Evolutionary conservation across 306 rosid genomes (phyloP), one percentile per base, ranked within the genome.

Genomic region (Morella rubra): DNA sequence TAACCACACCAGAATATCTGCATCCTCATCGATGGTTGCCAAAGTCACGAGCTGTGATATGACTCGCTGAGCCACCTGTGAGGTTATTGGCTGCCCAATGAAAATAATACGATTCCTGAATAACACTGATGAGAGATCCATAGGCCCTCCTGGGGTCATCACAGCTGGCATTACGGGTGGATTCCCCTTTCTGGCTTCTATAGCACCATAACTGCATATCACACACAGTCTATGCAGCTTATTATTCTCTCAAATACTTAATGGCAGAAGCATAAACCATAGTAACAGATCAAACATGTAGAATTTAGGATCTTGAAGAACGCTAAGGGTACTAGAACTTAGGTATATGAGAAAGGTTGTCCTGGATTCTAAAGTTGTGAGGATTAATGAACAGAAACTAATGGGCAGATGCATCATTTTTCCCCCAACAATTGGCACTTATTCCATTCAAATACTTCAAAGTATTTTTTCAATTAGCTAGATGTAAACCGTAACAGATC

Each of bases 31-130:
- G 62, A 92, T 74, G 52, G 98, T 78, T 79, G 98, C 98, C 53
- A 95, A 85, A 72, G 98, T 95, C 68, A 95, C 93, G 74, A 95
- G 97, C 86, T 95, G 97, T 0, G 98, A 92, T 75, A 95, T 92
- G 77, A 95, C 98, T 87, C 92, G 89, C 73, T 95, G 97, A 73
- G 98, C 98, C 85, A 95, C 97, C 60, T 80, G 78, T 16, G 93
- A 78, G 79, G 88, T 92, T 78, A 95, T 69, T 65, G 97, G 97
- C 84, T 95, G 98, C 50, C 98, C 97, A 69, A 95, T 81, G 88
- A 95, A 92, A 83, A 95, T 95, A 77, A 90, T 92, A 12, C 97
- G 97, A 75, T 92, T 95, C 86, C 96, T 85, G 69, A 95, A 92
- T 81, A 95, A 73, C 72, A 95, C 97, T 37, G 96, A 82, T 7